Percentiles rank a stretch among this genome's conserved stretches.
Evolutionary conservation across 305 asterid species (phyloP).

Genomic region (Solanum chacoense): DNA sequence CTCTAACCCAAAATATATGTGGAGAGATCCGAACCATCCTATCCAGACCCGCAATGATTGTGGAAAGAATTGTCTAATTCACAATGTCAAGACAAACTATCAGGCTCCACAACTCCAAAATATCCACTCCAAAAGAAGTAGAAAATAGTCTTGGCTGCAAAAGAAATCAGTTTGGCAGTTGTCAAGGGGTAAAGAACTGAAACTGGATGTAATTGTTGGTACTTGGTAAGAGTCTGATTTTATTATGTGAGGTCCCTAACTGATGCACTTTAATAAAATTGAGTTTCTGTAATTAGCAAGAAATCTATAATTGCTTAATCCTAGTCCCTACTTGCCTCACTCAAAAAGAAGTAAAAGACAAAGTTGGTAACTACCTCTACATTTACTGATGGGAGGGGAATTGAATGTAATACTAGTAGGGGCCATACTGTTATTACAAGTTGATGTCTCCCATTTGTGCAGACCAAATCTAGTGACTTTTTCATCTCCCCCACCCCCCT

Average conservation of each 20-base stretch:
- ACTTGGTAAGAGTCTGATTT: background rate
- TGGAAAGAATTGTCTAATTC: background rate
- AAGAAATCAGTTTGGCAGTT: background rate
- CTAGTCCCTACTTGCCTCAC: background rate
- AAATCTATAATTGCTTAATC: background rate
- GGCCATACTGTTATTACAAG: slow-evolving; percentile 5
- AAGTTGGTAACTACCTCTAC: background rate
- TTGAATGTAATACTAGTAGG: background rate
- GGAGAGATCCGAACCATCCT: background rate
- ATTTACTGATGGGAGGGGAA: background rate
- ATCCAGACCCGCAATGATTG: background rate
- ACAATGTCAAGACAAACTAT: background rate
- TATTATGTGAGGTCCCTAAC: background rate
- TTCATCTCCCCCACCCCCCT: background rate
- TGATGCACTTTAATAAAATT: background rate
- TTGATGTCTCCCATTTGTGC: slow-evolving; percentile 15
- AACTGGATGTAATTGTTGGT: background rate
- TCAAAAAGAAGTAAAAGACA: background rate
- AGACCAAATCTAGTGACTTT: slow-evolving; percentile 18
- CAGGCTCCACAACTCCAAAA: background rate
- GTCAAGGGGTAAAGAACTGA: background rate
- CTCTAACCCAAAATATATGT: background rate
- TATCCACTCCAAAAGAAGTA: background rate
- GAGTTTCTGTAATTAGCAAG: background rate
- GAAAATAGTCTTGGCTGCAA: background rate